Evolutionary conservation across 2,329 filamentous ascomycete species (phyloP).

Genomic region (Cladophialophora psammophila): DNA sequence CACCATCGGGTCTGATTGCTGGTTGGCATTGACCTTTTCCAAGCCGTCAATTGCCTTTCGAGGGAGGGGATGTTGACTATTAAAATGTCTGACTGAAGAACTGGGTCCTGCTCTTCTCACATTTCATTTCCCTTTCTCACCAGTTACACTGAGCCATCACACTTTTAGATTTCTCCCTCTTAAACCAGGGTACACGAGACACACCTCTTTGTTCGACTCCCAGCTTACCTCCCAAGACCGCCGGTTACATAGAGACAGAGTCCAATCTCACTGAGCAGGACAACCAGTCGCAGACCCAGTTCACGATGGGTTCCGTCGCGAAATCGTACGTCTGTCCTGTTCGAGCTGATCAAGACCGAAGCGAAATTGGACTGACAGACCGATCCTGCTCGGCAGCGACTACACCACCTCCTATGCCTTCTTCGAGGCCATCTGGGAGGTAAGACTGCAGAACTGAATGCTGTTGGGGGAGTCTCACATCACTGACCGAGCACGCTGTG

Average conservation of each 20-base stretch:
- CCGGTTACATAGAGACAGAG: neutral
- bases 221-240: neutral
- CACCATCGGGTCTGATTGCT: slow-evolving; percentile 3
- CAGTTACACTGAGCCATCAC: neutral
- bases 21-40: neutral
- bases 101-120: too few species aligned
- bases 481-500: slow-evolving; percentile 20
- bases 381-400: slow-evolving; percentile 25
- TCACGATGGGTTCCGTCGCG: slow-evolving; percentile 32
- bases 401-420: slow-evolving; percentile 82
- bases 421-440: slow-evolving; percentile 81
- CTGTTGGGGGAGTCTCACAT: neutral
- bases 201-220: neutral
- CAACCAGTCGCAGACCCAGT: neutral
- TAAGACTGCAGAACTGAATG: slow-evolving; percentile 49
- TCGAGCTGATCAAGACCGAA: neutral
- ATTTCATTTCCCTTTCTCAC: neutral
- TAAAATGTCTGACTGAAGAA: too few species aligned
- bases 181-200: too few species aligned
- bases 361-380: neutral
- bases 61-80: too few species aligned
- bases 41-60: too few species aligned
- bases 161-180: neutral
- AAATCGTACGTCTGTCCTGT: slow-evolving; percentile 22
- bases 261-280: neutral